Percentiles rank a stretch among this genome's conserved stretches.
phyloP scores from a whole-genome alignment of 2,329 filamentous ascomycete genomes.

The Trichoderma sp. region DNA sequence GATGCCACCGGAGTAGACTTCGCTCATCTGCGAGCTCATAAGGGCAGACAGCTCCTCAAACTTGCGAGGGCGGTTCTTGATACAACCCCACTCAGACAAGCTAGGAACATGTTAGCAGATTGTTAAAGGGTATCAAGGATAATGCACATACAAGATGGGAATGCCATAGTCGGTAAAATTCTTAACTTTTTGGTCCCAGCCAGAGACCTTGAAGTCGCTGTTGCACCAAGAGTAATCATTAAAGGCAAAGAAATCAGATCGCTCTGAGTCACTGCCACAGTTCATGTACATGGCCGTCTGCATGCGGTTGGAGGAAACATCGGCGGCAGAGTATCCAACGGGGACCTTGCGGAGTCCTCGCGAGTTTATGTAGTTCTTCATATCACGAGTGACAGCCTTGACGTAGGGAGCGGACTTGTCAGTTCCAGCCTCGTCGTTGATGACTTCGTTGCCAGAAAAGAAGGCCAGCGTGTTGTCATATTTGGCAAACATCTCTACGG shows the following conservation, averaged over 20 bases:
- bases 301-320: slow-evolving; percentile 80
- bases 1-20: slow-evolving; percentile 90
- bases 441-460: slow-evolving; percentile 79
- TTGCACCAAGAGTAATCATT: slow-evolving; percentile 90
- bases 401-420: slow-evolving; percentile 68
- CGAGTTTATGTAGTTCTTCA: slow-evolving; percentile 65
- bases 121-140: background rate
- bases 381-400: slow-evolving; percentile 75
- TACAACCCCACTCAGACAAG: slow-evolving; percentile 94
- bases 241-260: slow-evolving; percentile 85
- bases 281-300: slow-evolving; percentile 92
- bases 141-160: slow-evolving; percentile 64
- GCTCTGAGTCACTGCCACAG: slow-evolving; percentile 78
- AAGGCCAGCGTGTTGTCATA: slow-evolving; percentile 86
- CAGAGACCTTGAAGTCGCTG: slow-evolving; percentile 64
- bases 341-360: slow-evolving; percentile 63
- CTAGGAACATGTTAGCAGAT: slow-evolving; percentile 26
- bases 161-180: slow-evolving; percentile 84
- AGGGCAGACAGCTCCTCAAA: slow-evolving; percentile 78
- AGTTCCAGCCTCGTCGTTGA: slow-evolving; percentile 63
- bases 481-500: slow-evolving; percentile 76
- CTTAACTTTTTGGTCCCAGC: slow-evolving; percentile 85
- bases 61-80: slow-evolving; percentile 66
- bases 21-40: slow-evolving; percentile 79
- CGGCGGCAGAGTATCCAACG: slow-evolving; percentile 75